phyloP scores from a whole-genome alignment of 768 basidiomycete species.

The Hortiboletus campestris region DNA sequence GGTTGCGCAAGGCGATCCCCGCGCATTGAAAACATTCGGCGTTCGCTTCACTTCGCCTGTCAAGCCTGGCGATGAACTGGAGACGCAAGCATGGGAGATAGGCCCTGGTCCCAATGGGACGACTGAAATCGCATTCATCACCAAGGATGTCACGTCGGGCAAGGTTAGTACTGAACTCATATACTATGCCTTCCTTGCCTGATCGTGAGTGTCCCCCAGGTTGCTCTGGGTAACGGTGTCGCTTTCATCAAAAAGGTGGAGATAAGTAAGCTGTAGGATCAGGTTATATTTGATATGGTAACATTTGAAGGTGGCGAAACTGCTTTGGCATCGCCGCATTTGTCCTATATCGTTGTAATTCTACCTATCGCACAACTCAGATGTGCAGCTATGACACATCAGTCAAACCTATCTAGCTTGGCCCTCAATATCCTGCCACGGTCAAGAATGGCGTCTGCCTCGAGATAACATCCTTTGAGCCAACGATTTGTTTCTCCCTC shows the following conservation, averaged over 20 bases:
- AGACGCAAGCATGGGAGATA: conserved; percentile 79
- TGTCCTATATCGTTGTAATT: not conserved
- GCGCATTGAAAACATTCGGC: conserved; percentile 64
- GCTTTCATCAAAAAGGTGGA: conserved; percentile 59
- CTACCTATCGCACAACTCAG: not conserved
- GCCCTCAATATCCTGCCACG: conserved; percentile 52
- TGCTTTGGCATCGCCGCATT: not conserved
- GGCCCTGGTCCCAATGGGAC: conserved; percentile 61
- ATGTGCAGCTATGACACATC: not conserved
- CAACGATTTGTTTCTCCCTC: conserved; percentile 66
- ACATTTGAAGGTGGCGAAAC: not conserved
- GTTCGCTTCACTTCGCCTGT: conserved; percentile 82
- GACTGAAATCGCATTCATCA: conserved; percentile 57
- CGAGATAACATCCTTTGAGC: conserved; percentile 87
- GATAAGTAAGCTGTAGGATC: conserved; percentile 41
- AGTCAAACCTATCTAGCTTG: conserved; percentile 10
- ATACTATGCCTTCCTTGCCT: not conserved
- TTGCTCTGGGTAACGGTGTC: conserved; percentile 58
- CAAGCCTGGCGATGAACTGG: conserved; percentile 75
- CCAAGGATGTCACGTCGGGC: conserved; percentile 56
- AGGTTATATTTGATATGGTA: not conserved
- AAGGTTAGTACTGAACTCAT: conserved; percentile 41
- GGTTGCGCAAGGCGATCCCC: conserved; percentile 59
- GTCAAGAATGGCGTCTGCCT: conserved; percentile 64
- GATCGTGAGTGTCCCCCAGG: conserved; percentile 25